Conservation (phyloP, 1,284 basidiomycete genomes). For the Lentinus polychrous region DNA sequence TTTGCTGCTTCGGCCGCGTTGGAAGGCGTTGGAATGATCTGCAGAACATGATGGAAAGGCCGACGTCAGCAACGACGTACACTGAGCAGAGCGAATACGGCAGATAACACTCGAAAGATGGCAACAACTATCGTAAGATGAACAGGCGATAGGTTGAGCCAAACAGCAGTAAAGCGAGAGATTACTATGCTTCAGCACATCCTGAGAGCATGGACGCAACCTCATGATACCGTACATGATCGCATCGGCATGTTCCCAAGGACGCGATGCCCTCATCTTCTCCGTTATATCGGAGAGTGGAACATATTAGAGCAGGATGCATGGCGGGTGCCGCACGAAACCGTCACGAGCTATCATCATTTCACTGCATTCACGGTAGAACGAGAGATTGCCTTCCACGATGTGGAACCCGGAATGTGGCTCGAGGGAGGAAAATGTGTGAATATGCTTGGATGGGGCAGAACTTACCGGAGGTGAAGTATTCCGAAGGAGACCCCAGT, state of each 20-base stretch:
- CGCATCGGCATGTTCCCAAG: no score
- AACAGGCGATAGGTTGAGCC: background rate
- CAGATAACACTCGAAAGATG: background rate
- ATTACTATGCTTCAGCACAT: background rate
- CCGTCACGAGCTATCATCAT: no score
- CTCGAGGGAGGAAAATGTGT: slow-evolving; percentile 2
- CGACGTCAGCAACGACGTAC: no score
- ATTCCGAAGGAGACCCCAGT: slow-evolving; percentile 95
- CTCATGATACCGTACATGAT: no score
- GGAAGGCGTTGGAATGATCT: slow-evolving; percentile 82
- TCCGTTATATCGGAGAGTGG: no score
- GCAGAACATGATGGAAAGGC: background rate
- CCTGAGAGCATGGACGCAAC: background rate
- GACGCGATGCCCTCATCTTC: no score
- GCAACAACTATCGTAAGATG: background rate
- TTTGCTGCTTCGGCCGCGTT: slow-evolving; percentile 86
- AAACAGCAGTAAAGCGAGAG: background rate
- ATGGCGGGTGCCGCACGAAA: no score
- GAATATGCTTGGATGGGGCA: slow-evolving; percentile 5
- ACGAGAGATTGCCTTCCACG: no score
- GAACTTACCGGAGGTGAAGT: slow-evolving; percentile 83
- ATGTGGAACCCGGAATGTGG: no score
- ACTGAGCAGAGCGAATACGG: background rate
- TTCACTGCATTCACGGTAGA: no score
- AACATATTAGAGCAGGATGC: no score